A percentile compares a stretch with the other conserved stretches of the same genome.
These are phyloP conservation scores for Chaetomium fimeti DNA, from an alignment of 495 filamentous ascomycete species.

Conservation along the genomic window DNA sequence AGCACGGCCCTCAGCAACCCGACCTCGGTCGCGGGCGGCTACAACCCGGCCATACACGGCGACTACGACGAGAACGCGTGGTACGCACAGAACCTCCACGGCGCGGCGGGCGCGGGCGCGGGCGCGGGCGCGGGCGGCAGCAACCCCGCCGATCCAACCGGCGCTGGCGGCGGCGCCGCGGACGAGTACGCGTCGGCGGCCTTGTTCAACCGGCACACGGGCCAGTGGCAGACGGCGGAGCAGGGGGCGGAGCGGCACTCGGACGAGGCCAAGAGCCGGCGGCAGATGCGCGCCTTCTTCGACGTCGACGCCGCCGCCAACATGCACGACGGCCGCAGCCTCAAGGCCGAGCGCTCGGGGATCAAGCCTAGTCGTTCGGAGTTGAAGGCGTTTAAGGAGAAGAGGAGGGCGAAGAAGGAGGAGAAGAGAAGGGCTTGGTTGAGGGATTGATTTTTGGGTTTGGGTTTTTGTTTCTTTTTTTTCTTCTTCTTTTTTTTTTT, in stretches of 20 bases:
- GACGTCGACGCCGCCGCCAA: constrained; percentile 98
- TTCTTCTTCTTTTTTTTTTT: neutral
- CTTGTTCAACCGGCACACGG: constrained; percentile 90
- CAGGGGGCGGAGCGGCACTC: constrained; percentile 57
- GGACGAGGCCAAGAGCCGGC: constrained; percentile 81
- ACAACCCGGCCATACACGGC: constrained; percentile 94
- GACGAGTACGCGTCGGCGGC: constrained; percentile 64
- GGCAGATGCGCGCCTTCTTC: constrained; percentile 94
- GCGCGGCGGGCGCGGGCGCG: constrained; percentile 18
- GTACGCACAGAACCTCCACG: constrained; percentile 65
- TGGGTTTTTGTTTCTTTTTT: neutral
- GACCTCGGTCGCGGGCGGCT: constrained; percentile 59
- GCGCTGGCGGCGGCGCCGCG: constrained; percentile 53
- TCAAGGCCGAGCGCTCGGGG: constrained; percentile 86
- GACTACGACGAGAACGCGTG: constrained; percentile 91
- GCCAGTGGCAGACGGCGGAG: constrained; percentile 77
- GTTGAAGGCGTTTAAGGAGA: constrained; percentile 70
- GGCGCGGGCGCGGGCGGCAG: constrained; percentile 13
- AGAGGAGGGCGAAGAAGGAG: constrained; percentile 76
- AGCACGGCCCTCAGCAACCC: constrained; percentile 31
- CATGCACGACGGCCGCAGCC: constrained; percentile 82
- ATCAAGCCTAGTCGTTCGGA: constrained; percentile 86
- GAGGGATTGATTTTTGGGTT: constrained; percentile 57
- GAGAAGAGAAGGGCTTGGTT: constrained; percentile 93
- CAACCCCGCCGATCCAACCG: constrained; percentile 47